Conservation (phyloP, 2,329 filamentous ascomycete genomes). For the Hirsutella minnesotensis region DNA sequence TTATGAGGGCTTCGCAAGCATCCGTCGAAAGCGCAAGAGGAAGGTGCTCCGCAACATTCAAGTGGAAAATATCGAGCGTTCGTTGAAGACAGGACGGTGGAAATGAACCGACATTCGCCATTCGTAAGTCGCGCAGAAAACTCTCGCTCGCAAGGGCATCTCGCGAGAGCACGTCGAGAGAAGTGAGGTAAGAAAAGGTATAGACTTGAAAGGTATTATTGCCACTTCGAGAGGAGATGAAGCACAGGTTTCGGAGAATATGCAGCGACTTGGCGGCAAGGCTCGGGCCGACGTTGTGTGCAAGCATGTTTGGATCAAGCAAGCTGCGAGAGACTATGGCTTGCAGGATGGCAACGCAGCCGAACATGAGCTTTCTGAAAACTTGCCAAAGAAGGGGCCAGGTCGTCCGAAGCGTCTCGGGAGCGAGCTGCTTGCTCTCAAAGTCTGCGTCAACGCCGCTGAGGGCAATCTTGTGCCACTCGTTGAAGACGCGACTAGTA, state of each 20-base stretch:
- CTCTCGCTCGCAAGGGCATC: conserved; percentile 52
- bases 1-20: conserved; percentile 59
- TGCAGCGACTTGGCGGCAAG: conserved; percentile 62
- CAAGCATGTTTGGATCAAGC: conserved; percentile 35
- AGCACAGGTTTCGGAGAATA: conserved; percentile 66
- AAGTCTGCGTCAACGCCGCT: conserved; percentile 60
- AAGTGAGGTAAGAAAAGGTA: conserved; percentile 69
- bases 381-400: conserved; percentile 64
- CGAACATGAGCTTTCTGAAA: conserved; percentile 64
- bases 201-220: conserved; percentile 72
- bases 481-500: conserved; percentile 50
- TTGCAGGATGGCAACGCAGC: conserved; percentile 61
- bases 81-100: conserved; percentile 40
- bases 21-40: conserved; percentile 55
- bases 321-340: conserved; percentile 56
- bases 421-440: conserved; percentile 49
- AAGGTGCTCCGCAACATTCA: conserved; percentile 78
- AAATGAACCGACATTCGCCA: conserved; percentile 19
- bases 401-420: conserved; percentile 53
- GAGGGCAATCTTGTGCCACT: conserved; percentile 65
- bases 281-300: conserved; percentile 38
- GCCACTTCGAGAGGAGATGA: conserved; percentile 65
- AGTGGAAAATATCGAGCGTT: conserved; percentile 74
- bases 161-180: conserved; percentile 70
- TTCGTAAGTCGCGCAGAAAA: conserved; percentile 53